Base-by-base conservation (phyloP, 192 early-diverging fungal genomes). In the Coemansia sp. region DNA sequence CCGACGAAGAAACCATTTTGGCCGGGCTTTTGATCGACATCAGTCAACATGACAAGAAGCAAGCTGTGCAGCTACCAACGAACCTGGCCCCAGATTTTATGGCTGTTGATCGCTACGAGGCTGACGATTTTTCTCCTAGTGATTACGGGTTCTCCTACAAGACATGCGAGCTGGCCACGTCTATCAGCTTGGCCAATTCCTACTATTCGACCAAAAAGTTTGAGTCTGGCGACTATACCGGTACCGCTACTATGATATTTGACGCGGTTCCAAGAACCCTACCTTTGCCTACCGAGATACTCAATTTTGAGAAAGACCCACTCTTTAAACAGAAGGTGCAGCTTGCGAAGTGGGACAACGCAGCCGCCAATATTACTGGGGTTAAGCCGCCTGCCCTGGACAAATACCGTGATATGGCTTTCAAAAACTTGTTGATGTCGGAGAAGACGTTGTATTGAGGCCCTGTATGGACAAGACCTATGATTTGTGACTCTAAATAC, bases 281-380 rank as follows among this genome's bases (percentile, higher is more conserved):
- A 26, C 26, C 26, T 57, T 69, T 82, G n/a, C 32, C 64, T 0
- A 74, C 86, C 3, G 77, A 88, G 19, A 77, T 75, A 19, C 53
- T 30, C 21, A 74, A 37, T 6, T 88, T 88, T 61, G 82, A 86
- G 60, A 66, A 46, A 9, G 87, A 88, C 38, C 84, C 86, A 14
- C 67, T 87, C 16, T 88, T 80, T 49, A 69, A 86, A 35, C 43
- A 76, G 26, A 88, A 86, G 49, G 78, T 88, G 38, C 83, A 86
- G 60, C 69, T 88, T 58, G 76, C 86, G 38, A 78, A 72, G 52
- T 88, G 85, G 87, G 87, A 88, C 64, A 86, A 88, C 55, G 81
- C 78, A 9, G 35, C 35, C 8, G 73, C 87, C 35, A 88, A 87
- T 46, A 57, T 81, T 1, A 75, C 84, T 9, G 78, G 64, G 4